Conservation (phyloP, 768 basidiomycete genomes). For the Pulveroboletus sp. region DNA sequence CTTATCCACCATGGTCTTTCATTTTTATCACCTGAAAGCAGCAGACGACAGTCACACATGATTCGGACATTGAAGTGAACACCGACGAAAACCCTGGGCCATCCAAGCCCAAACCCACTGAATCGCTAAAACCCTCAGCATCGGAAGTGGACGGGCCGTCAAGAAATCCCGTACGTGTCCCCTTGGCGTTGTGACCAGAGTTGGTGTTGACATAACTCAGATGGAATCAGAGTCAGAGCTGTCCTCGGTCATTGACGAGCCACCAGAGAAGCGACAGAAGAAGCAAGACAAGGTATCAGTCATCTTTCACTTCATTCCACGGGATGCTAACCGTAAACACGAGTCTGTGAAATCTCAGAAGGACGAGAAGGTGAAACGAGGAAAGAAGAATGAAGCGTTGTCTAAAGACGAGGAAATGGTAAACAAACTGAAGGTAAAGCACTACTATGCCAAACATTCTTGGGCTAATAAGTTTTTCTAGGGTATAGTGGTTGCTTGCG, state of each 20-base stretch:
- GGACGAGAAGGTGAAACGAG: slow-evolving; percentile 25
- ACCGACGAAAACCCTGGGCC: too few relatives aligned
- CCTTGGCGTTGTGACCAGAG: too few relatives aligned
- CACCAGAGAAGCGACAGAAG: slow-evolving; percentile 45
- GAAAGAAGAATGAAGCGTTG: slow-evolving; percentile 32
- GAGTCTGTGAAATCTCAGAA: slow-evolving; percentile 22
- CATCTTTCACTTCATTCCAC: not conserved
- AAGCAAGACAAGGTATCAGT: slow-evolving; percentile 35
- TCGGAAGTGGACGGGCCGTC: too few relatives aligned
- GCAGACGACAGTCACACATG: too few relatives aligned
- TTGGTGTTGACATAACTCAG: slow-evolving; percentile 11
- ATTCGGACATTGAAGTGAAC: too few relatives aligned
- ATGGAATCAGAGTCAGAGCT: slow-evolving; percentile 54
- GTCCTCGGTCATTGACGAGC: slow-evolving; percentile 57
- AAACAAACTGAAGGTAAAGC: slow-evolving; percentile 64
- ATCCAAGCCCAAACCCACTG: too few relatives aligned
- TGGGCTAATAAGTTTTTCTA: slow-evolving; percentile 23
- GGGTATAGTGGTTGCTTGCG: slow-evolving; percentile 70
- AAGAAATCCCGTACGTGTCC: too few relatives aligned
- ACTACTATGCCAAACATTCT: not conserved
- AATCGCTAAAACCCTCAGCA: too few relatives aligned
- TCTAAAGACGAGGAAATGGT: slow-evolving; percentile 70
- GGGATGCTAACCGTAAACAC: slow-evolving; percentile 7
- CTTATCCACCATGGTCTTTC: too few relatives aligned
- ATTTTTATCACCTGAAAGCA: too few relatives aligned